Evolutionary conservation across 257 asterid species (phyloP).

Genomic region (Scutellaria minor): DNA sequence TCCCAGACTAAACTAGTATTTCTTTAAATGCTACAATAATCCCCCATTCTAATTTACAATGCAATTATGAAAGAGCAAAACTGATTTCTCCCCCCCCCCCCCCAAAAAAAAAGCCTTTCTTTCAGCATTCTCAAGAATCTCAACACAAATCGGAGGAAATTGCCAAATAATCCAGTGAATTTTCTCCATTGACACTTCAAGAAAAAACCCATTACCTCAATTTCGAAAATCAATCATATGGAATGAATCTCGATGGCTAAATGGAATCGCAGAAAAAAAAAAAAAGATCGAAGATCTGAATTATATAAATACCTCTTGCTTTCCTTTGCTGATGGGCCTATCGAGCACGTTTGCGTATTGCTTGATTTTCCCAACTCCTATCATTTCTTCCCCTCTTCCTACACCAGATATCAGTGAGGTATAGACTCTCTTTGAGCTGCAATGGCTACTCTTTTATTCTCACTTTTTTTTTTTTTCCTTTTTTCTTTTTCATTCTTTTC

Average conservation of each 20-base stretch:
- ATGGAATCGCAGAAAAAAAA: not conserved
- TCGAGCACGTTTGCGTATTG: slow-evolving; percentile 85
- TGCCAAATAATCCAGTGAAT: not conserved
- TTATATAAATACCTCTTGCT: slow-evolving; percentile 73
- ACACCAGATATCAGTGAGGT: not conserved
- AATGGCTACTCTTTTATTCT: not conserved
- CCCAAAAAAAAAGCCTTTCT: not conserved
- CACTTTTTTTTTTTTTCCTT: not conserved
- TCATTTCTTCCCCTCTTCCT: slow-evolving; percentile 47
- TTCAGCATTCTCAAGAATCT: slow-evolving; percentile 8
- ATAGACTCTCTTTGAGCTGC: slow-evolving; percentile 25
- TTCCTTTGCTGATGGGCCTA: slow-evolving; percentile 90
- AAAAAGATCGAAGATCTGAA: slow-evolving; percentile 37
- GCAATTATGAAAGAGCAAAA: not conserved
- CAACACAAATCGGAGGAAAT: not conserved
- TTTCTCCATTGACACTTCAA: not conserved
- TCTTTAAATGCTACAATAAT: not conserved
- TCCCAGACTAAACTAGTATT: not conserved
- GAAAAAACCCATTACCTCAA: slow-evolving; percentile 5
- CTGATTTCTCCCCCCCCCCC: not conserved
- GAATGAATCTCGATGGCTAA: not conserved
- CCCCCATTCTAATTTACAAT: slow-evolving; percentile 6
- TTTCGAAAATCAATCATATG: not conserved
- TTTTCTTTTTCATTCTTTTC: not conserved
- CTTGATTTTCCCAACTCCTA: slow-evolving; percentile 86